Percentiles rank a stretch among this genome's conserved stretches.
phyloP scores from a whole-genome alignment of 192 early-diverging fungal species.

The Gigaspora rosea region DNA sequence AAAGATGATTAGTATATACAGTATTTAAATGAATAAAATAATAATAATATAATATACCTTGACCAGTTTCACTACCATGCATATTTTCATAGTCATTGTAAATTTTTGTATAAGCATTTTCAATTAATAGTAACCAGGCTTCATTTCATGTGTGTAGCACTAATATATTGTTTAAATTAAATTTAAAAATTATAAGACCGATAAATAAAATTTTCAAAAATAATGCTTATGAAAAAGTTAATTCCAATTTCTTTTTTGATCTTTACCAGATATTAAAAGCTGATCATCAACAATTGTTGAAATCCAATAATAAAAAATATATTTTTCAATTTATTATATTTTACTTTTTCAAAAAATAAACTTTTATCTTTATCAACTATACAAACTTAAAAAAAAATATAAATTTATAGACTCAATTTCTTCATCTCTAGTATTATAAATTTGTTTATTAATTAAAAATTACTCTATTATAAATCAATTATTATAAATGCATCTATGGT shows the following conservation, averaged over 20 bases:
- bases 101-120: slow-evolving; percentile 63
- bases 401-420: too few species aligned
- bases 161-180: slow-evolving; percentile 29
- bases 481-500: too few species aligned
- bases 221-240: neutral
- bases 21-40: too few species aligned
- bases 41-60: slow-evolving; percentile 34
- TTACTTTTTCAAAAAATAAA: too few species aligned
- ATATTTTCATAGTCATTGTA: slow-evolving; percentile 56
- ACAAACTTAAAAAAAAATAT: too few species aligned
- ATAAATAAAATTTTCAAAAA: neutral
- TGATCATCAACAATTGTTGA: slow-evolving; percentile 59
- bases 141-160: slow-evolving; percentile 39
- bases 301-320: slow-evolving; percentile 43
- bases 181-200: slow-evolving; percentile 22
- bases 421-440: too few species aligned
- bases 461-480: too few species aligned
- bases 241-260: too few species aligned
- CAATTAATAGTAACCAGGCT: slow-evolving; percentile 60
- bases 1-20: neutral
- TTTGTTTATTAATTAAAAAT: too few species aligned
- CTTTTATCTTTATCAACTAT: too few species aligned
- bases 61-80: slow-evolving; percentile 45
- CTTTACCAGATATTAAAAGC: slow-evolving; percentile 34
- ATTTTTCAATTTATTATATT: too few species aligned